A percentile compares a stretch with the other conserved stretches of the same genome.
These are phyloP conservation scores for Ceratobasidium theobromae DNA, from an alignment of 1,284 basidiomycete genomes.

Conservation along the genomic window DNA sequence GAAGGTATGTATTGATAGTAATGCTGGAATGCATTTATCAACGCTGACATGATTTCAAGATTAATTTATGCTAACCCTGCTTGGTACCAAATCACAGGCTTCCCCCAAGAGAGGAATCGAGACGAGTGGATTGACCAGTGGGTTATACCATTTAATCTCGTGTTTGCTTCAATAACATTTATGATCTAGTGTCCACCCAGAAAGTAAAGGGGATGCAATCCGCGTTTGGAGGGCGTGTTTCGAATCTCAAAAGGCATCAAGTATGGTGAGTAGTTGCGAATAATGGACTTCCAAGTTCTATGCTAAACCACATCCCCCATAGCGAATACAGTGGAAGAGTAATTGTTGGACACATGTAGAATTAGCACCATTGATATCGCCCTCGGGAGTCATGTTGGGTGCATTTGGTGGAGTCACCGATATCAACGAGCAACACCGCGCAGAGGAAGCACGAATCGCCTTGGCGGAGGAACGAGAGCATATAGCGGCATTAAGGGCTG, in stretches of 20 bases:
- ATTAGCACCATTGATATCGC: neutral
- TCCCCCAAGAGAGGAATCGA: neutral
- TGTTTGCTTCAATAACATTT: neutral
- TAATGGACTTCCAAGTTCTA: neutral
- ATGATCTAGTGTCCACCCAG: neutral
- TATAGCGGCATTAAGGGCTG: conserved; percentile 37
- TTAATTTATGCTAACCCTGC: neutral
- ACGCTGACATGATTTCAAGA: neutral
- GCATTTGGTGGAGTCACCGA: conserved; percentile 32
- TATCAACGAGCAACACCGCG: conserved; percentile 39
- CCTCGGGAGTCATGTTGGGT: neutral
- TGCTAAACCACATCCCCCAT: neutral
- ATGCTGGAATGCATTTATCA: neutral
- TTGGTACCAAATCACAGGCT: conserved; percentile 23
- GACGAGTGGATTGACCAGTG: conserved; percentile 23
- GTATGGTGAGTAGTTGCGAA: neutral
- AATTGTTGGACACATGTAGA: conserved; percentile 4
- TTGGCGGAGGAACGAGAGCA: conserved; percentile 40
- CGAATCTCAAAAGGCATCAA: neutral
- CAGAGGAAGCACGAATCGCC: conserved; percentile 38
- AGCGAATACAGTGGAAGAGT: conserved; percentile 17
- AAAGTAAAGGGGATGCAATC: neutral
- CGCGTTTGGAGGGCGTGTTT: conserved; percentile 11
- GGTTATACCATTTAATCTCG: neutral
- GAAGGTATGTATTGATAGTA: conserved; percentile 1